Conservation (phyloP, 1,284 basidiomycete genomes). For the Fistulina hepatica region DNA sequence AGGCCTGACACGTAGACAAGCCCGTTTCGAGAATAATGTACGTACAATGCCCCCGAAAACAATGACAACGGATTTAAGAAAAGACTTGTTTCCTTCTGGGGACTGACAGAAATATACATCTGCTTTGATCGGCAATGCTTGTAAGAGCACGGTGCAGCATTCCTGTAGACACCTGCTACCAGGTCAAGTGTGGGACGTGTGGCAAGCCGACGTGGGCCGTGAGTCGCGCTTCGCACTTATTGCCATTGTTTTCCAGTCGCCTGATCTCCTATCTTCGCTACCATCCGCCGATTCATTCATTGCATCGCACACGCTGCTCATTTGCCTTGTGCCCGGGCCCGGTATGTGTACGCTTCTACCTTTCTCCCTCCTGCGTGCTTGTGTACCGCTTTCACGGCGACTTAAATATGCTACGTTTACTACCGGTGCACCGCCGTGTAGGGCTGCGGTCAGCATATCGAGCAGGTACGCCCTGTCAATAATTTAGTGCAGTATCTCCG, state of each 20-base stretch:
- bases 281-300: background rate
- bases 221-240: background rate
- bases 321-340: background rate
- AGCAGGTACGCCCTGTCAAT: background rate
- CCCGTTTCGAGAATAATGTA: too few relatives aligned
- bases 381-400: background rate
- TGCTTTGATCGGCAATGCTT: too few relatives aligned
- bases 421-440: background rate
- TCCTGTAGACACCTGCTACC: background rate
- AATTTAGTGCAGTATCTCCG: background rate
- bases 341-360: background rate
- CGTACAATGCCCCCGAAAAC: too few relatives aligned
- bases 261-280: background rate
- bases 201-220: background rate
- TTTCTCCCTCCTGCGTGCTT: background rate
- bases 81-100: too few relatives aligned
- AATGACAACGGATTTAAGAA: too few relatives aligned
- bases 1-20: too few relatives aligned
- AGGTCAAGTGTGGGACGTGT: background rate
- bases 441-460: slow-evolving; percentile 1
- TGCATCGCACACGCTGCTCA: background rate
- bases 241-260: background rate
- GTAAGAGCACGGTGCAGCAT: too few relatives aligned
- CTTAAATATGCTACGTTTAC: background rate
- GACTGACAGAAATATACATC: too few relatives aligned